Evolutionary conservation across 2,329 filamentous ascomycete species (phyloP), one percentile per base, ranked within the genome.

Genomic region (Penicillium sp.): DNA sequence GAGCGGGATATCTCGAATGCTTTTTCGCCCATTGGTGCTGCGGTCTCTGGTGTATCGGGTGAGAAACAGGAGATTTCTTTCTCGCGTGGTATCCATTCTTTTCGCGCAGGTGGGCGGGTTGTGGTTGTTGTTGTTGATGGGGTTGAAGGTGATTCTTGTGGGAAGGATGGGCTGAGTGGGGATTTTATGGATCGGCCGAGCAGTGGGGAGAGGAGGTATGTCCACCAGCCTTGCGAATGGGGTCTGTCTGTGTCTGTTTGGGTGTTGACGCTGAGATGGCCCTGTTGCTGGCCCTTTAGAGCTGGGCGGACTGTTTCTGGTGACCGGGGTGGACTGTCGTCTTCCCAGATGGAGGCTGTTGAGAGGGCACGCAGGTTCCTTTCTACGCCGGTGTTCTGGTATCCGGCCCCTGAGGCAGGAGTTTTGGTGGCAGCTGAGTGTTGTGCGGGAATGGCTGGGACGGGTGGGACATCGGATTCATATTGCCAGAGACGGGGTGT

Each of bases 221-320:
- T 81, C 79, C 79, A 81, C 79, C 79, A 81, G 19, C 79, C 79
- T 55, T 79, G 76, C 0, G 79, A 81, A 27, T 73, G 68, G 31
- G 71, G 78, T 46, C 75, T 69, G 40, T 68, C 72, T 5, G 68
- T 58, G 1, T 53, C 41, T 19, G 41, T n/a, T 23, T 74, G 63
- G 5, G 73, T 74, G 49, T 75, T 74, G 21, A 76, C 66, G 43
- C 69, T 74, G 13, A 69, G 63, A 25, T 60, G 65, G 39, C 38
- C 19, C 2, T 19, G 39, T 45, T 44, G 31, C 16, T 29, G 36
- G 6, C 2, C n/a, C 3, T 16, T 70, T 75, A 8, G 19, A 4
- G 0, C 68, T 76, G 11, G 10, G 19, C 16, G 50, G 2, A 25
- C 16, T 5, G 11, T 21, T 1, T 29, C n/a, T 11, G 54, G 21